phyloP scores from a whole-genome alignment of 331 rosid species.

The Pyracantha coccinea region DNA sequence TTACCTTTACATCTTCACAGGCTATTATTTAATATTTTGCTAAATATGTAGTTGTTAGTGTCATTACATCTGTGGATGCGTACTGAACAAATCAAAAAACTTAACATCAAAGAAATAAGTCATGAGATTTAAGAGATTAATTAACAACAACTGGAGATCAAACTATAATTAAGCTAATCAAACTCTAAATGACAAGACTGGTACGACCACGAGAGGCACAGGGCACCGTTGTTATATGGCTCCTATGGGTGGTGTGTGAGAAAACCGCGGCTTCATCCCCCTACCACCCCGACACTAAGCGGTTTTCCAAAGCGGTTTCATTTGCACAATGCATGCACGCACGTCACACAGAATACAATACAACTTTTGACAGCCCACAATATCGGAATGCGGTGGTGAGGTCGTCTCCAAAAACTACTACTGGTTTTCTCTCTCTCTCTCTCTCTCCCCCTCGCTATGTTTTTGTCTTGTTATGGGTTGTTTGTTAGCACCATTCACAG shows the following conservation, averaged over 20 bases:
- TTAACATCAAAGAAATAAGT: background rate
- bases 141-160: background rate
- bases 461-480: constrained; percentile 19
- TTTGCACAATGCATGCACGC: background rate
- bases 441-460: background rate
- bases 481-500: constrained; percentile 9
- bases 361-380: constrained; percentile 35
- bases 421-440: background rate
- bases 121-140: constrained; percentile 1
- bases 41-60: too few species aligned
- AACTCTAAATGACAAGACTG: constrained; percentile 20
- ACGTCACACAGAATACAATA: background rate
- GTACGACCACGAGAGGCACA: constrained; percentile 47
- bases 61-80: too few species aligned
- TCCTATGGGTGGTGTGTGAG: constrained; percentile 16
- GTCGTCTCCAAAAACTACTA: constrained; percentile 9
- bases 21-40: too few species aligned
- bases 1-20: too few species aligned
- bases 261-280: constrained; percentile 65
- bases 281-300: constrained; percentile 51
- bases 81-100: too few species aligned
- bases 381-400: constrained; percentile 2
- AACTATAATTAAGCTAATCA: background rate
- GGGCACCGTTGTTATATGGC: background rate
- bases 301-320: constrained; percentile 41